phyloP scores from a whole-genome alignment of 176 grass and related monocot species.

The Juncus effusus region DNA sequence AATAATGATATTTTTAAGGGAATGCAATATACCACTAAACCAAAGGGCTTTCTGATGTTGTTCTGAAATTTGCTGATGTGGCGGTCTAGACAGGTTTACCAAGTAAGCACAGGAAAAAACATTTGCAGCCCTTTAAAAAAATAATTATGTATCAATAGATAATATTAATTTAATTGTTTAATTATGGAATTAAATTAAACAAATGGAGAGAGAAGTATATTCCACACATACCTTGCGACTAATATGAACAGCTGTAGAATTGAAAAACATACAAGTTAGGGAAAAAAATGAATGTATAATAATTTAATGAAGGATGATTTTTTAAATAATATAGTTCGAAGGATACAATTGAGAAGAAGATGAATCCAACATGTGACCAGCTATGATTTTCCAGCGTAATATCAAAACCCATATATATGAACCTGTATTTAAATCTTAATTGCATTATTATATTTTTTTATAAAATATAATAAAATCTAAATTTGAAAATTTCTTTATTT shows the following conservation, averaged over 20 bases:
- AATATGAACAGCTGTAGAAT: conserved; percentile 66
- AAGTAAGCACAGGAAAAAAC: conserved; percentile 83
- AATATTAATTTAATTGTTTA: conserved; percentile 7
- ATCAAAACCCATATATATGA: conserved; percentile 99
- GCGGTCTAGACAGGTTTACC: conserved; percentile 62
- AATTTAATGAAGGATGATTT: conserved; percentile 13
- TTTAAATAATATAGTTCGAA: conserved; percentile 27
- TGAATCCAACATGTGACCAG: conserved; percentile 90
- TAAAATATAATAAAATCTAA: conserved; percentile 15
- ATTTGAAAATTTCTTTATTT: not conserved
- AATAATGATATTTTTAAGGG: no score
- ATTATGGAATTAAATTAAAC: not conserved
- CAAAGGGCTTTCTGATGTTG: conserved; percentile 86
- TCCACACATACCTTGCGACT: conserved; percentile 66
- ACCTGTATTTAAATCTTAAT: conserved; percentile 44
- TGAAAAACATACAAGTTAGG: conserved; percentile 35
- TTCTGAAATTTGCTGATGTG: conserved; percentile 54
- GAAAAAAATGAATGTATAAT: conserved; percentile 27
- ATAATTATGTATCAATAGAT: no score
- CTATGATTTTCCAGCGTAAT: conserved; percentile 87
- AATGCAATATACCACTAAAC: conserved; percentile 66
- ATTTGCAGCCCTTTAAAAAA: conserved; percentile 74
- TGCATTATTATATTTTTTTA: conserved; percentile 16
- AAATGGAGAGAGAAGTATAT: not conserved
- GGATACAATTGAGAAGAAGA: conserved; percentile 99